Conservation (phyloP, 2,329 filamentous ascomycete species). For the Tolypocladium ovalisporum region DNA sequence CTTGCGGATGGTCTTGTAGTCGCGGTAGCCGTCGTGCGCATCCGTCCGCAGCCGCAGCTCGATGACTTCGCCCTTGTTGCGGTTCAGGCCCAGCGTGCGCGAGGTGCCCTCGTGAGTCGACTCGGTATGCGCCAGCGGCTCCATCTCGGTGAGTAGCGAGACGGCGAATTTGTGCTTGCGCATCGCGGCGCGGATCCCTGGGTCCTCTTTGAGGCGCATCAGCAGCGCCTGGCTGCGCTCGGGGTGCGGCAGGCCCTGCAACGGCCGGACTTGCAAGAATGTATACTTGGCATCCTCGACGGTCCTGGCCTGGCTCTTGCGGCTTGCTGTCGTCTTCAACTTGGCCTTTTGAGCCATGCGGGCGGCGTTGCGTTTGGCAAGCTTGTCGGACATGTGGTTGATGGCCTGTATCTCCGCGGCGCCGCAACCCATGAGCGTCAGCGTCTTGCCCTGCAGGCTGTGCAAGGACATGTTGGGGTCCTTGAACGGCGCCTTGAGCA, state of each 20-base stretch:
- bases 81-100: conserved; percentile 74
- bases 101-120: conserved; percentile 60
- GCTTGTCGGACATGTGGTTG: conserved; percentile 33
- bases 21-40: conserved; percentile 83
- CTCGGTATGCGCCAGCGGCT: conserved; percentile 69
- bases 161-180: conserved; percentile 74
- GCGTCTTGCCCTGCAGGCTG: conserved; percentile 43
- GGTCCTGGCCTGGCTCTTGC: conserved; percentile 3
- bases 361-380: conserved; percentile 35
- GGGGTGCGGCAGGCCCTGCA: conserved; percentile 68
- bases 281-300: conserved; percentile 61
- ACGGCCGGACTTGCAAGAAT: conserved; percentile 66
- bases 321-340: conserved; percentile 9
- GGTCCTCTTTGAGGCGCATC: conserved; percentile 65
- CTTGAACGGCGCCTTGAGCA: conserved; percentile 55
- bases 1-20: conserved; percentile 83
- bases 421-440: conserved; percentile 55
- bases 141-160: conserved; percentile 86
- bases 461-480: conserved; percentile 39
- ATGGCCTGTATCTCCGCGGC: conserved; percentile 47
- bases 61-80: conserved; percentile 81
- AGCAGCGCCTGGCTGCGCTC: conserved; percentile 62
- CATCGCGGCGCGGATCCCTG: conserved; percentile 80
- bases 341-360: conserved; percentile 20
- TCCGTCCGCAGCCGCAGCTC: conserved; percentile 88